Evolutionary conservation across 1,139 yeast genomes (phyloP), one percentile per base, ranked within the genome.

Genomic region (Pichia sp.): DNA sequence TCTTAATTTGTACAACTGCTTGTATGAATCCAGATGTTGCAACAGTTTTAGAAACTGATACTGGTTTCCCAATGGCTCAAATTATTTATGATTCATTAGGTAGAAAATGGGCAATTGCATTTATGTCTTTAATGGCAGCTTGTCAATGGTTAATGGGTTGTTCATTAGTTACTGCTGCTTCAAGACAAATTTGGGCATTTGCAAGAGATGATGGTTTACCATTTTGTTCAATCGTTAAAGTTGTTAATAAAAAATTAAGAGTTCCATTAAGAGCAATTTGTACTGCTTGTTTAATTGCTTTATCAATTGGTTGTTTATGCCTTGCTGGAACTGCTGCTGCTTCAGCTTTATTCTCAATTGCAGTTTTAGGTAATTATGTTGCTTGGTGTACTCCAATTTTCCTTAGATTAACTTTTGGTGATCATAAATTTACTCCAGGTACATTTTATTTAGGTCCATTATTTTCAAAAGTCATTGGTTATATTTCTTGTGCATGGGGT

Each of bases 61-160:
- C 70, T 42, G 80, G 80, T 20, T 71, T 70, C 42, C 78, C 79
- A 27, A 68, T 78, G 64, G 87, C 90, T 8, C 87, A 80, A 61
- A 71, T 82, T 43, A 69, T 80, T 48, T 73, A 66, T 56, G 80
- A 82, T 56, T 73, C 81, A 0, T 66, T 82, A 48, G 90, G 90
- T 24, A 78, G 77, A 58, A 67, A 70, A 38, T 82, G 87, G 86
- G 80, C 87, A 4, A 68, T 55, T 74, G 68, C 74, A 52, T 73
- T 31, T 56, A 74, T 11, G 68, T 79, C 2, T 51, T 65, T 54
- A 62, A 69, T 36, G 71, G 69, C 31, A 1, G 63, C 70, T 52
- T 80, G 82, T 42, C 85, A 79, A 60, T 80, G 74, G 62, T 60
- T 79, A 41, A 82, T 82, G 87, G 87, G 87, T 4, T 68, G 77